These are phyloP conservation scores for Sporisorium iseilematis-ciliati DNA, from an alignment of 1,284 basidiomycete genomes.

Conservation along the genomic window DNA sequence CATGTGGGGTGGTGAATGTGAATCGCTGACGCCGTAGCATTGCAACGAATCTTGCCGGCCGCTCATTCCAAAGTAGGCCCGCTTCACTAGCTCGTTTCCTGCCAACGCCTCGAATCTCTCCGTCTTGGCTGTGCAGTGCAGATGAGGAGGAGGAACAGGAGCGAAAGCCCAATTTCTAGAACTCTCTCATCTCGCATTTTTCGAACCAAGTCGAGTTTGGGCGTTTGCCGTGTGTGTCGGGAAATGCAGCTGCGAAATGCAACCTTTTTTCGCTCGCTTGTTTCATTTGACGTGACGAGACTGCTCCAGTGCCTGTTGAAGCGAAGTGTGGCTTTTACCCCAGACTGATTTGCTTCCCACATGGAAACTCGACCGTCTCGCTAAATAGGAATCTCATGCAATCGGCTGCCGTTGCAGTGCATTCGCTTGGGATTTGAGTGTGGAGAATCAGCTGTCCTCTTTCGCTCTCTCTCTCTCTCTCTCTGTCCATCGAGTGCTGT, in stretches of 20 bases:
- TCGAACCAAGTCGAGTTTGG: not conserved
- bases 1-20: no score
- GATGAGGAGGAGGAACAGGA: no score
- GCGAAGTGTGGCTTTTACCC: not conserved
- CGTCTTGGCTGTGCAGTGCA: not conserved
- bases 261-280: not conserved
- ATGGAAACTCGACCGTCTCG: not conserved
- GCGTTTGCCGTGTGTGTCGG: no score
- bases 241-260: no score
- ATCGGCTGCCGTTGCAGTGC: not conserved
- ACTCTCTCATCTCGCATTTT: not conserved
- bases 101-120: no score
- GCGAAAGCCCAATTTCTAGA: not conserved
- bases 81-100: no score
- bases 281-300: not conserved
- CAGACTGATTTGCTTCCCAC: not conserved
- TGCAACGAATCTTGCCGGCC: no score
- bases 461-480: no score
- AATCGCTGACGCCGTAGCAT: no score
- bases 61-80: no score
- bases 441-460: no score
- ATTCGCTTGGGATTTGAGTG: not conserved
- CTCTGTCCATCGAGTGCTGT: no score
- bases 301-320: not conserved
- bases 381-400: not conserved